Evolutionary conservation across 208 protist genomes (phyloP), one percentile per base, ranked within the genome.

Genomic region (Acanthamoeba triangularis): DNA sequence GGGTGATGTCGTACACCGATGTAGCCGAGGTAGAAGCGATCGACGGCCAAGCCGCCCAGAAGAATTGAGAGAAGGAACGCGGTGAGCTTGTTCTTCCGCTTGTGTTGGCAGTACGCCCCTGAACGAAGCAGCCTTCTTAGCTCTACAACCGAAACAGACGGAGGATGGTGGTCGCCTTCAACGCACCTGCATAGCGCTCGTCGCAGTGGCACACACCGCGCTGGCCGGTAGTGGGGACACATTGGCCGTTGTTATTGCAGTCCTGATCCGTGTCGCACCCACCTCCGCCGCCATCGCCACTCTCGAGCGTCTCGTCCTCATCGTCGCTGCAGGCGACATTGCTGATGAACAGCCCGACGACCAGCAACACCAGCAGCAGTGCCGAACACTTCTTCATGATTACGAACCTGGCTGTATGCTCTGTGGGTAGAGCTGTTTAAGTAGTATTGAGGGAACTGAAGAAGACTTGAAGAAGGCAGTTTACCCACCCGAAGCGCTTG

Each of bases 1-100:
- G 16, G 11, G 52, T 59, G 52, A 16, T 59, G 52, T 7, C 52
- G 11, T 59, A 90, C 52, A n/a, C 80, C 80, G 13, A 65, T 63
- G 80, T 65, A 90, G 49, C 80, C 80, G 10, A 90, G 80, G 80
- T 90, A 90, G 49, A 90, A 90, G 10, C 80, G 41, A 90, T 65
- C 80, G 28, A 23, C 80, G 1, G 47, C 80, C 41, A 63, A 1
- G 47, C 11, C 23, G 13, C 80, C 80, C 10, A 90, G 28, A 0
- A 90, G 49, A 6, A 90, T 16, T 2, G 80, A 90, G 3, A 90
- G 80, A 4, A 90, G 80, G 54, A 90, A 90, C 1, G 80, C 80
- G 28, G 54, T 65, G 25, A 90, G 80, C 49, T 90, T 90, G 47
- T 30, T 67, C 47, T 63, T 56, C 25, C 80, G 41, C n/a, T 63